Conservation (phyloP, 345 rosid genomes). For the Lepidium didymum region DNA sequence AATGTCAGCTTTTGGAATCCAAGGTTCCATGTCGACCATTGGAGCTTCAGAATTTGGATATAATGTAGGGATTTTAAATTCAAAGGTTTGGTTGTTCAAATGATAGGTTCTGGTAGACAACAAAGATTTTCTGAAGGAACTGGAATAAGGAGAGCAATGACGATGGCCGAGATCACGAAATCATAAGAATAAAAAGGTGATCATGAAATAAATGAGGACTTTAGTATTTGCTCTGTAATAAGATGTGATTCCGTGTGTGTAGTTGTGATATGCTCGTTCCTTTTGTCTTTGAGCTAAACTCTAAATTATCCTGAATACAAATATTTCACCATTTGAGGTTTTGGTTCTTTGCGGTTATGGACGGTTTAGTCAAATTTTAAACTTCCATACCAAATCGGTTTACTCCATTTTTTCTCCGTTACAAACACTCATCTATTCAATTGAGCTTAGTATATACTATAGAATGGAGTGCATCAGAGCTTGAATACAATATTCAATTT, state of each 20-base stretch:
- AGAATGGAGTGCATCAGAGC: neutral
- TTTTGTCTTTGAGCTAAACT: neutral
- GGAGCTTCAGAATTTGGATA: neutral
- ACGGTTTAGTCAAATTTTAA: neutral
- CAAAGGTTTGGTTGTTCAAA: neutral
- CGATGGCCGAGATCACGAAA: neutral
- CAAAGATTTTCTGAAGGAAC: slow-evolving; percentile 85
- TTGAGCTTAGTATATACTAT: neutral
- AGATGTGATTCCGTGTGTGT: slow-evolving; percentile 10
- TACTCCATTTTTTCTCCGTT: neutral
- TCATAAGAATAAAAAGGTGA: slow-evolving; percentile 6
- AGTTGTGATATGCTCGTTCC: neutral
- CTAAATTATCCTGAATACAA: neutral
- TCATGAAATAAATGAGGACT: neutral
- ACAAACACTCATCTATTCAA: too few relatives aligned
- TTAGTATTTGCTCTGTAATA: neutral
- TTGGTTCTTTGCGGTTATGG: neutral
- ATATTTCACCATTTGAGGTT: neutral
- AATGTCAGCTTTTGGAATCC: neutral
- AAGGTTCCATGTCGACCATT: neutral
- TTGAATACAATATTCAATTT: neutral
- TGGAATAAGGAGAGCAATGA: slow-evolving; percentile 28
- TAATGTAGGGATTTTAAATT: neutral
- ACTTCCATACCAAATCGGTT: neutral
- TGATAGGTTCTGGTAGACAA: slow-evolving; percentile 89